A percentile compares a stretch with the other conserved stretches of the same genome.
These are phyloP conservation scores for Vaccinium darrowii DNA, from an alignment of 148 eudicot genomes.

Conservation along the genomic window DNA sequence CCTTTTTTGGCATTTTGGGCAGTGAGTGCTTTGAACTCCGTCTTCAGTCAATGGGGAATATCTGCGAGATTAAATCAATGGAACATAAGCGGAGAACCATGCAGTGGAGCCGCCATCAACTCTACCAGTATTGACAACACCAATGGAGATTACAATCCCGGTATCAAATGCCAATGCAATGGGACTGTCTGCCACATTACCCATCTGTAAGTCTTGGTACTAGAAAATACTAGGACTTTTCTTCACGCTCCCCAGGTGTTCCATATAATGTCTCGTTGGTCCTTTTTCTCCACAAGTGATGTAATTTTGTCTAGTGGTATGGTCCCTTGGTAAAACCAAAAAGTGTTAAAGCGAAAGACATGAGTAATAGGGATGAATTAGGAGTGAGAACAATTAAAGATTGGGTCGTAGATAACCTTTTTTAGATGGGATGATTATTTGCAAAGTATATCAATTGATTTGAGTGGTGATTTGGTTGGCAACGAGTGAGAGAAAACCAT, in stretches of 20 bases:
- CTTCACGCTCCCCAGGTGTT: background rate
- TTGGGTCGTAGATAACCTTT: no score
- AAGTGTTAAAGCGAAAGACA: background rate
- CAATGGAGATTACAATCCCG: slow-evolving; percentile 41
- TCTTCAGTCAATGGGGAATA: slow-evolving; percentile 48
- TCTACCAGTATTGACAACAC: slow-evolving; percentile 12
- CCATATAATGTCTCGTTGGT: background rate
- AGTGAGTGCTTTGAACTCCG: slow-evolving; percentile 50
- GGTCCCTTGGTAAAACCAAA: no score
- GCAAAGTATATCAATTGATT: no score
- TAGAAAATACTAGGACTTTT: no score
- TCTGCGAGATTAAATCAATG: slow-evolving; percentile 34
- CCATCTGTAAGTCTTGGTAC: slow-evolving; percentile 39
- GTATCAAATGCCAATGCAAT: slow-evolving; percentile 65
- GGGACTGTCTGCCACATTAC: slow-evolving; percentile 59
- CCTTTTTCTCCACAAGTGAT: background rate
- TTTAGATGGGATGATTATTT: no score
- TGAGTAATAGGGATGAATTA: background rate
- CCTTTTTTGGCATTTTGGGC: slow-evolving; percentile 20
- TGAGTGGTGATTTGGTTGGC: no score
- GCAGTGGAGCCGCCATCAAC: slow-evolving; percentile 59
- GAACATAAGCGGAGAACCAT: slow-evolving; percentile 80
- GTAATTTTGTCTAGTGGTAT: background rate
- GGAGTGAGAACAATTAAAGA: background rate
- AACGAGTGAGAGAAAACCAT: background rate